Evolutionary conservation across 2,329 filamentous ascomycete genomes (phyloP).

Genomic region (Apiospora koreana): DNA sequence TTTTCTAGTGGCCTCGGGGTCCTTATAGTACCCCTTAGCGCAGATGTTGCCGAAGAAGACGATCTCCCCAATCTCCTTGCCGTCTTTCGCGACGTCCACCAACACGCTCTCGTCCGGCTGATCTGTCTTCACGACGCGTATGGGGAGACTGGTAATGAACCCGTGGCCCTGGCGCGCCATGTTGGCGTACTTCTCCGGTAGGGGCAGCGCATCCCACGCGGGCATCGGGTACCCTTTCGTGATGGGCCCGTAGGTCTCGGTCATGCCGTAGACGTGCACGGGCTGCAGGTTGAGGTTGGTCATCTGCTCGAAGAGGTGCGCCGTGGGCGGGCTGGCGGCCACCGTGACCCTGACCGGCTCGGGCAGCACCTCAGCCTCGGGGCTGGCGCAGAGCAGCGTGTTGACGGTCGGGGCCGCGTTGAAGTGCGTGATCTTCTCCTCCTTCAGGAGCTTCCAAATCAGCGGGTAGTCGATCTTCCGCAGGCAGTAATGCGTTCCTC

Average conservation of each 20-base stretch:
- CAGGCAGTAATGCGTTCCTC: conserved; percentile 93
- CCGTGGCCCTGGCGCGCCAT: conserved; percentile 97
- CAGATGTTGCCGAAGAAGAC: conserved; percentile 92
- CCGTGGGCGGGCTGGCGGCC: conserved; percentile 86
- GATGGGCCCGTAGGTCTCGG: conserved; percentile 91
- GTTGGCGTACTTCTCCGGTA: conserved; percentile 76
- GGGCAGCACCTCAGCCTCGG: conserved; percentile 70
- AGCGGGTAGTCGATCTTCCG: conserved; percentile 93
- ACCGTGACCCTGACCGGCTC: conserved; percentile 83
- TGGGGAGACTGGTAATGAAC: conserved; percentile 79
- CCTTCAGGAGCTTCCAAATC: conserved; percentile 86
- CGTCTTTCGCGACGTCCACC: conserved; percentile 67
- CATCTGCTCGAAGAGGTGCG: conserved; percentile 93
- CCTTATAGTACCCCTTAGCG: conserved; percentile 88
- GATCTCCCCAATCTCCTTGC: conserved; percentile 79
- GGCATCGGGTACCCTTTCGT: conserved; percentile 92
- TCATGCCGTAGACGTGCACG: conserved; percentile 89
- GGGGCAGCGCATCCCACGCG: conserved; percentile 73
- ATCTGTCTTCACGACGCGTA: conserved; percentile 79
- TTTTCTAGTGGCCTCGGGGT: conserved; percentile 80
- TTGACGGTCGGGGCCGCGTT: conserved; percentile 97
- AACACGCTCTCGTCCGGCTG: conserved; percentile 67
- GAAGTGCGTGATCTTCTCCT: conserved; percentile 89
- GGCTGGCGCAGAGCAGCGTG: conserved; percentile 81
- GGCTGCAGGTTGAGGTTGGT: conserved; percentile 76